These are phyloP conservation scores for Auricularia cornea DNA, from an alignment of 768 basidiomycete genomes.

Conservation along the genomic window DNA sequence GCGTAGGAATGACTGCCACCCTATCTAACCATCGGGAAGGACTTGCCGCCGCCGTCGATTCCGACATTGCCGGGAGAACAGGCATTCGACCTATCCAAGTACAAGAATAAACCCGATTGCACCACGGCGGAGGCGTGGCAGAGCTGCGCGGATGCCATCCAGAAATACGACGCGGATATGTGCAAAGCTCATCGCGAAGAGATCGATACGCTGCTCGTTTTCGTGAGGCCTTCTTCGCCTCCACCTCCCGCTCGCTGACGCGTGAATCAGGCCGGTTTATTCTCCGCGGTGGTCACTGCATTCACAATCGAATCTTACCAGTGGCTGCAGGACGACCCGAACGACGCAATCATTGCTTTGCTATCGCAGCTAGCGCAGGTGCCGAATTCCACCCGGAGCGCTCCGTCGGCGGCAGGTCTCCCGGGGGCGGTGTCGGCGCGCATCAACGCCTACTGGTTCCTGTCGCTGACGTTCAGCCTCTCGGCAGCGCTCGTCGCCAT, in stretches of 20 bases:
- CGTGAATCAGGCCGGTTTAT: slow-evolving; percentile 16
- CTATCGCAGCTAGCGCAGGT: not conserved
- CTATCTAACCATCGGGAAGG: no score
- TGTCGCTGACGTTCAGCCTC: slow-evolving; percentile 17
- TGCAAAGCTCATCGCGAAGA: not conserved
- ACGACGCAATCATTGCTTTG: slow-evolving; percentile 5
- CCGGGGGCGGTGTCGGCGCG: slow-evolving; percentile 39
- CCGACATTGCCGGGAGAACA: no score
- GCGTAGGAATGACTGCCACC: no score
- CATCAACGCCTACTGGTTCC: slow-evolving; percentile 22
- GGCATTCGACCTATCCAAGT: no score
- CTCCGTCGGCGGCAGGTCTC: not conserved
- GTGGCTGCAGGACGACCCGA: slow-evolving; percentile 10
- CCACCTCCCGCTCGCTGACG: not conserved
- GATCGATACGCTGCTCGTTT: slow-evolving; percentile 2
- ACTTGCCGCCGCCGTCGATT: no score
- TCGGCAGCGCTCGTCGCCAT: slow-evolving; percentile 19
- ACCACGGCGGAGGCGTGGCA: not conserved
- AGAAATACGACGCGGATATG: not conserved
- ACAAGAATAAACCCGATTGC: no score
- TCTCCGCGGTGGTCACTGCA: slow-evolving; percentile 18
- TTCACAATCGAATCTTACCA: slow-evolving; percentile 16
- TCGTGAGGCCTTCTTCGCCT: not conserved
- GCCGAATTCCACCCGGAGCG: not conserved
- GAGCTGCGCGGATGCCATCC: not conserved